Conservation (phyloP, 2,329 filamentous ascomycete species). For the Fusarium piperis region DNA sequence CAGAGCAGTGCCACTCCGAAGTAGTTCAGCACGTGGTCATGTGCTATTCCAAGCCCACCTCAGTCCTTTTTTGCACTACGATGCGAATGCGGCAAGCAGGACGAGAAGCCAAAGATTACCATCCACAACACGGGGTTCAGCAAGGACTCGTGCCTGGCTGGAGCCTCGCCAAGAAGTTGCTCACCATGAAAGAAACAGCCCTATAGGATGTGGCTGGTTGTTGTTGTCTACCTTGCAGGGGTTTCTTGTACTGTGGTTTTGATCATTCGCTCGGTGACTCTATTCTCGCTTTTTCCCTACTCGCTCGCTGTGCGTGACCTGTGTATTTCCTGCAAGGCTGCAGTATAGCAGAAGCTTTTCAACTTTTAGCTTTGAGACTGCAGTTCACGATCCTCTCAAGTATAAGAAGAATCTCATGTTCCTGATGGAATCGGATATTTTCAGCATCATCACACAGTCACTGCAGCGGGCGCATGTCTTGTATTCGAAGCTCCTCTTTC, state of each 20-base stretch:
- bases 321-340: not conserved
- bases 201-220: conserved; percentile 23
- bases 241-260: not conserved
- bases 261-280: not conserved
- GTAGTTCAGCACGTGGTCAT: not conserved
- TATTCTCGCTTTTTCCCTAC: not conserved
- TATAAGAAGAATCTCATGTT: not conserved
- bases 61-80: not conserved
- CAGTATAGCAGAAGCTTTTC: not conserved
- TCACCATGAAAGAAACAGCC: conserved; percentile 18
- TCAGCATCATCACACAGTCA: not conserved
- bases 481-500: not conserved
- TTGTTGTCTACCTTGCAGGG: not conserved
- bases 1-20: not conserved
- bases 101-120: conserved; percentile 3
- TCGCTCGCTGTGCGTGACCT: not conserved
- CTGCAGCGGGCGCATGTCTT: not conserved
- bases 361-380: not conserved
- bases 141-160: conserved; percentile 26
- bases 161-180: not conserved
- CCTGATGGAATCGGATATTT: not conserved
- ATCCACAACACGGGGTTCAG: conserved; percentile 14
- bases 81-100: conserved; percentile 5
- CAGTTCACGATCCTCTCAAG: not conserved
- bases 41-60: not conserved